phyloP scores from a whole-genome alignment of 192 early-diverging fungal genomes.

The Gamsiella multidivaricata region DNA sequence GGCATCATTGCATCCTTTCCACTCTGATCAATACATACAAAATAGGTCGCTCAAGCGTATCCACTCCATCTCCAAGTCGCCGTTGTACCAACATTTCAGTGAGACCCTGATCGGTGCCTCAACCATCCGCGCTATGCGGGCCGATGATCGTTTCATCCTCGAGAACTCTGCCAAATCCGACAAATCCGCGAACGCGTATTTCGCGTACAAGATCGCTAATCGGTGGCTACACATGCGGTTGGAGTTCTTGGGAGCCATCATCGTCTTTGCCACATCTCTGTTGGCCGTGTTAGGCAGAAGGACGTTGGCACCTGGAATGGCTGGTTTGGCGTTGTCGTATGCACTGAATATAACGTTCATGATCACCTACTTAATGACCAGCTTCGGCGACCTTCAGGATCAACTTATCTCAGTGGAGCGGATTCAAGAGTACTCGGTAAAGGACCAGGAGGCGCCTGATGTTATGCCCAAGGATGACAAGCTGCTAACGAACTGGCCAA shows the following conservation, averaged over 20 bases:
- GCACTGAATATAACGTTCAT: constrained; percentile 80
- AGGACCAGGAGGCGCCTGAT: constrained; percentile 83
- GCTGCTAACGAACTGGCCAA: constrained; percentile 64
- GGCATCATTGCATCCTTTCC: too few relatives aligned
- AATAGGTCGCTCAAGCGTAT: constrained; percentile 91
- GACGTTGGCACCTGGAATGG: constrained; percentile 68
- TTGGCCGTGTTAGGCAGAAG: constrained; percentile 74
- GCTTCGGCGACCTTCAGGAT: constrained; percentile 85
- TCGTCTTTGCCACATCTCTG: constrained; percentile 82
- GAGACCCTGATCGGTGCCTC: constrained; percentile 81
- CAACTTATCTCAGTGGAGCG: constrained; percentile 52
- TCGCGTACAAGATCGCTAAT: constrained; percentile 68
- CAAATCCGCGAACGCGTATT: constrained; percentile 76
- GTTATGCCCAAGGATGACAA: constrained; percentile 45
- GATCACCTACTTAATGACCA: constrained; percentile 84
- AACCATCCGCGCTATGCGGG: constrained; percentile 85
- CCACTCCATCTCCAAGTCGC: constrained; percentile 80
- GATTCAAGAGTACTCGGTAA: constrained; percentile 79
- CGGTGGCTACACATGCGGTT: constrained; percentile 81
- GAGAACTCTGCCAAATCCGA: constrained; percentile 73
- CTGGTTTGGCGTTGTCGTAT: constrained; percentile 74
- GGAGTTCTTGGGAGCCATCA: constrained; percentile 77
- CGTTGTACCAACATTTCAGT: constrained; percentile 82
- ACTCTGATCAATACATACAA: too few relatives aligned
- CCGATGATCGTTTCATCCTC: constrained; percentile 73